A percentile compares a stretch with the other conserved stretches of the same genome.
These are phyloP conservation scores for Scolecobasidium constrictum DNA, from an alignment of 2,329 filamentous ascomycete species.

Conservation along the genomic window DNA sequence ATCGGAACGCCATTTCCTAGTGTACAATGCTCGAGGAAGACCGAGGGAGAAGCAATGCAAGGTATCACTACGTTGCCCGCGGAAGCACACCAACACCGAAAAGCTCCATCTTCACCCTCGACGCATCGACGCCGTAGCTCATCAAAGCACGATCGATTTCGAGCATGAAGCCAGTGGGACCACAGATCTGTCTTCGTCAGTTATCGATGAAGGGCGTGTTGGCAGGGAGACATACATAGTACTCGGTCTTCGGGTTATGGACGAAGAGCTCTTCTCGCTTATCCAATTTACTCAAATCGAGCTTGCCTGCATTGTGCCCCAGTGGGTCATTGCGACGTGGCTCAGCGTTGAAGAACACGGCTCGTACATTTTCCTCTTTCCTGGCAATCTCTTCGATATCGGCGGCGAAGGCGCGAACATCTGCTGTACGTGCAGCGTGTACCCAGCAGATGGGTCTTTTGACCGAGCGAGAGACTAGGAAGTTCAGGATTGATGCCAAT, in stretches of 20 bases:
- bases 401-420: slow-evolving; percentile 43
- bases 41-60: not conserved
- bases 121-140: slow-evolving; percentile 43
- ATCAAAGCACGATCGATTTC: slow-evolving; percentile 44
- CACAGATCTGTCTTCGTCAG: too few relatives aligned
- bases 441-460: slow-evolving; percentile 49
- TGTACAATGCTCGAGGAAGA: not conserved
- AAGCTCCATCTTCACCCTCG: slow-evolving; percentile 54
- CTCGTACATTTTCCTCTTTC: slow-evolving; percentile 36
- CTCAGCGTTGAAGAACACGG: slow-evolving; percentile 48
- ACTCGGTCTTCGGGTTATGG: slow-evolving; percentile 44
- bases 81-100: slow-evolving; percentile 31
- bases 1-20: too few relatives aligned
- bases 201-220: too few relatives aligned
- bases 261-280: slow-evolving; percentile 44
- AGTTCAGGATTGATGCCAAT: slow-evolving; percentile 54
- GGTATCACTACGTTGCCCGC: not conserved
- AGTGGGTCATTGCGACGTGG: slow-evolving; percentile 31
- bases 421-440: slow-evolving; percentile 45
- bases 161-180: slow-evolving; percentile 59
- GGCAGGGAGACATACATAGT: too few relatives aligned
- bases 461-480: slow-evolving; percentile 27
- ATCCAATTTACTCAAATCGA: slow-evolving; percentile 48
- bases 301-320: slow-evolving; percentile 45
- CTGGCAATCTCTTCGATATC: slow-evolving; percentile 35